phyloP scores from a whole-genome alignment of 805 yeast species.

The Metschnikowia hibisci region DNA sequence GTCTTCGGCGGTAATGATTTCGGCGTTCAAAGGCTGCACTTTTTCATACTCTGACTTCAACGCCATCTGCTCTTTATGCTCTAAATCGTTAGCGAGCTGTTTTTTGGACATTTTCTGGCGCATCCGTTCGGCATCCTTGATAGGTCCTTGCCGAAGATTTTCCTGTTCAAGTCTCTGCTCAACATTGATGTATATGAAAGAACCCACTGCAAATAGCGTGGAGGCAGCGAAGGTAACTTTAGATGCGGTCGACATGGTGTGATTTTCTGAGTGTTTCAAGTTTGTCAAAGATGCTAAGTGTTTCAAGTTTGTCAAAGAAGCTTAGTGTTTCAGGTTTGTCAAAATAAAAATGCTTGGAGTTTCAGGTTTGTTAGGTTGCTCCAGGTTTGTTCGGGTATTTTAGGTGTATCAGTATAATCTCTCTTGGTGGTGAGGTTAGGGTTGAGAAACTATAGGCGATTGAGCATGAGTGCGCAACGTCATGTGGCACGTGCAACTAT shows the following conservation, averaged over 20 bases:
- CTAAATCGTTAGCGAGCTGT: constrained; percentile 51
- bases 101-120: constrained; percentile 40
- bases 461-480: too few species aligned
- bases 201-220: constrained; percentile 49
- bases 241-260: constrained; percentile 71
- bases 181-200: constrained; percentile 66
- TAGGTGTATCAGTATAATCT: too few species aligned
- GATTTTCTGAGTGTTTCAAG: not conserved
- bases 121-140: constrained; percentile 71
- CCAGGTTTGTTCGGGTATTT: too few species aligned
- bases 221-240: constrained; percentile 67
- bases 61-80: constrained; percentile 62
- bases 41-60: constrained; percentile 54
- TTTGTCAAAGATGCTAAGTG: not conserved
- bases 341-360: too few species aligned
- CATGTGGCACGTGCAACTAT: too few species aligned
- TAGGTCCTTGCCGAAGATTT: constrained; percentile 76
- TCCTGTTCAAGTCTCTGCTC: constrained; percentile 68
- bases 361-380: too few species aligned
- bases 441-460: too few species aligned
- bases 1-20: constrained; percentile 34
- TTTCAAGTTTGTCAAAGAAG: not conserved
- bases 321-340: too few species aligned
- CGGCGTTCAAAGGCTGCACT: constrained; percentile 53
- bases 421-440: too few species aligned